Evolutionary conservation across 768 basidiomycete species (phyloP).

Genomic region (Neoboletus brunneissimus): DNA sequence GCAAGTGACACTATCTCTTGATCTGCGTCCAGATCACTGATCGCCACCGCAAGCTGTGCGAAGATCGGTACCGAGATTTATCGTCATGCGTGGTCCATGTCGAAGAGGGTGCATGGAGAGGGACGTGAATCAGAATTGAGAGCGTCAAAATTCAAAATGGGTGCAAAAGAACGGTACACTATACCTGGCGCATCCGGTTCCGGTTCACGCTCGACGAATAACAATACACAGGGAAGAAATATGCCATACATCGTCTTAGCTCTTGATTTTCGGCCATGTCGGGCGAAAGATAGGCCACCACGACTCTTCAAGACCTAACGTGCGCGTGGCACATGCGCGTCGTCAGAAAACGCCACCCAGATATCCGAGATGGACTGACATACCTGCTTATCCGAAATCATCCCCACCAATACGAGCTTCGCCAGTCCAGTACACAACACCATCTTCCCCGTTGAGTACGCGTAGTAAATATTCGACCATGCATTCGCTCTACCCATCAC

Average conservation of each 20-base stretch:
- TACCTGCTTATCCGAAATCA: conserved; percentile 71
- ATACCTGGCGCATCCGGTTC: too few relatives aligned
- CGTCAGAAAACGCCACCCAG: not conserved
- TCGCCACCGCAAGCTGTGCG: conserved; percentile 47
- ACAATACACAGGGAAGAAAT: too few relatives aligned
- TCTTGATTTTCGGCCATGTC: too few relatives aligned
- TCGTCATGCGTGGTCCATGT: too few relatives aligned
- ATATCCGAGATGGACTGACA: conserved; percentile 15
- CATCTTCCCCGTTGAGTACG: conserved; percentile 50
- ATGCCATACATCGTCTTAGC: too few relatives aligned
- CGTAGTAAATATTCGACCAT: conserved; percentile 67
- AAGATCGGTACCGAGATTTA: too few relatives aligned
- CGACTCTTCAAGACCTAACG: conserved; percentile 48
- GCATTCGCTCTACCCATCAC: conserved; percentile 42
- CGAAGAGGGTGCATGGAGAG: not conserved
- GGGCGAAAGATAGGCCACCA: too few relatives aligned
- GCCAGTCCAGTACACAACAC: conserved; percentile 76
- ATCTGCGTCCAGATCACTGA: conserved; percentile 65
- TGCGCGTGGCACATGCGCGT: not conserved
- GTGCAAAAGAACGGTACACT: too few relatives aligned
- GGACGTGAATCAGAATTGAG: not conserved
- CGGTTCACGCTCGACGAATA: too few relatives aligned
- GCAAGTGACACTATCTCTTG: conserved; percentile 70
- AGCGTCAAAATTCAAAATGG: not conserved
- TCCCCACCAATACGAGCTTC: conserved; percentile 78